These are phyloP conservation scores for Russula compacta DNA, from an alignment of 768 basidiomycete genomes.

Conservation along the genomic window DNA sequence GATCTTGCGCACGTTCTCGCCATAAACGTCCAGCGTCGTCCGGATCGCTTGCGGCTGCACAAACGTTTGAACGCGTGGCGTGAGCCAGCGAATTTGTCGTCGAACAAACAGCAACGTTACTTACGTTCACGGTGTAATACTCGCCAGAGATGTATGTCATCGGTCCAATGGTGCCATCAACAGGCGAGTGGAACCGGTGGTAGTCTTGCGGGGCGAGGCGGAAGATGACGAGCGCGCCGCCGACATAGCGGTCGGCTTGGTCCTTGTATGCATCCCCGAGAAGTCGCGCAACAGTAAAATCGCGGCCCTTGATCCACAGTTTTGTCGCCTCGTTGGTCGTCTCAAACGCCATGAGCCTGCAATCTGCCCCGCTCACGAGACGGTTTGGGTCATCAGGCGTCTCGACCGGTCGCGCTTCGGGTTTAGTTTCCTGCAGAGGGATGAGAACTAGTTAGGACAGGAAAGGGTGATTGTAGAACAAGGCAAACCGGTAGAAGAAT, in stretches of 20 bases:
- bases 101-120: constrained; percentile 22
- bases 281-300: constrained; percentile 74
- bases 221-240: constrained; percentile 85
- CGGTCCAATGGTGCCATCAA: constrained; percentile 73
- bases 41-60: constrained; percentile 85
- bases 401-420: constrained; percentile 68
- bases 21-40: constrained; percentile 83
- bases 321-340: constrained; percentile 76
- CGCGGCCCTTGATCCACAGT: constrained; percentile 96
- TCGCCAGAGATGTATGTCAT: constrained; percentile 83
- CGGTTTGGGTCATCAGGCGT: constrained; percentile 63
- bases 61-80: too few species aligned
- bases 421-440: constrained; percentile 70
- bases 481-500: constrained; percentile 68
- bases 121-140: constrained; percentile 92
- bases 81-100: background rate
- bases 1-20: constrained; percentile 89
- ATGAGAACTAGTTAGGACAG: background rate
- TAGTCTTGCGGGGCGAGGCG: constrained; percentile 92
- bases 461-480: background rate
- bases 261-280: constrained; percentile 71
- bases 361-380: constrained; percentile 88
- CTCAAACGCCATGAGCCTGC: constrained; percentile 91
- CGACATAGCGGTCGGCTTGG: constrained; percentile 60
- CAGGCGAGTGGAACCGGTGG: constrained; percentile 86